Conservation (phyloP, 495 filamentous ascomycete genomes). For the Emericellopsis terricola region DNA sequence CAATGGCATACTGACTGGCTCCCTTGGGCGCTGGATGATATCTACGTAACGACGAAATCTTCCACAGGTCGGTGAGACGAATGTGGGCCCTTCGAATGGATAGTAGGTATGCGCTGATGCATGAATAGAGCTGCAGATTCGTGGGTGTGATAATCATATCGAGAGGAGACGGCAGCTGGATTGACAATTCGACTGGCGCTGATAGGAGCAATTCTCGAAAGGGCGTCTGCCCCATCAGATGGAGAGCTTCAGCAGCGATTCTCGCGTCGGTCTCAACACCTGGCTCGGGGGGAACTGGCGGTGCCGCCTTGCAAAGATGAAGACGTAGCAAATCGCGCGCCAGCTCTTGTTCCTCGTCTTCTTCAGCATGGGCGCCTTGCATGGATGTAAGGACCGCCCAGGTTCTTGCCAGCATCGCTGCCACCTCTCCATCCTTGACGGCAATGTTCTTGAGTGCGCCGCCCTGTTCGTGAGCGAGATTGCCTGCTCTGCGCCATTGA, state of each 20-base stretch:
- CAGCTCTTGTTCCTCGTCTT: conserved; percentile 61
- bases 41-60: conserved; percentile 56
- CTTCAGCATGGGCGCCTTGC: conserved; percentile 50
- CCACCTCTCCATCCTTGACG: conserved; percentile 77
- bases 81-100: conserved; percentile 69
- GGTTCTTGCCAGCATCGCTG: conserved; percentile 49
- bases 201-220: conserved; percentile 79
- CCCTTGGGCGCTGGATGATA: conserved; percentile 48
- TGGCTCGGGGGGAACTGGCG: conserved; percentile 11
- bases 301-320: conserved; percentile 30
- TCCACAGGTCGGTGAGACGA: conserved; percentile 67
- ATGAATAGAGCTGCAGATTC: conserved; percentile 62
- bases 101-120: conserved; percentile 73
- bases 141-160: conserved; percentile 67
- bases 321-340: conserved; percentile 60
- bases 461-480: conserved; percentile 32
- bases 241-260: background rate
- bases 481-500: conserved; percentile 34
- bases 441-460: conserved; percentile 34
- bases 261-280: conserved; percentile 4
- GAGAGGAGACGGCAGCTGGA: conserved; percentile 60
- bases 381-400: conserved; percentile 63
- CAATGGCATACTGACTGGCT: conserved; percentile 33
- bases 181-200: conserved; percentile 47
- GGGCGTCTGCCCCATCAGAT: conserved; percentile 22